Evolutionary conservation across 768 basidiomycete species (phyloP).

Genomic region (Mycena vitilis): DNA sequence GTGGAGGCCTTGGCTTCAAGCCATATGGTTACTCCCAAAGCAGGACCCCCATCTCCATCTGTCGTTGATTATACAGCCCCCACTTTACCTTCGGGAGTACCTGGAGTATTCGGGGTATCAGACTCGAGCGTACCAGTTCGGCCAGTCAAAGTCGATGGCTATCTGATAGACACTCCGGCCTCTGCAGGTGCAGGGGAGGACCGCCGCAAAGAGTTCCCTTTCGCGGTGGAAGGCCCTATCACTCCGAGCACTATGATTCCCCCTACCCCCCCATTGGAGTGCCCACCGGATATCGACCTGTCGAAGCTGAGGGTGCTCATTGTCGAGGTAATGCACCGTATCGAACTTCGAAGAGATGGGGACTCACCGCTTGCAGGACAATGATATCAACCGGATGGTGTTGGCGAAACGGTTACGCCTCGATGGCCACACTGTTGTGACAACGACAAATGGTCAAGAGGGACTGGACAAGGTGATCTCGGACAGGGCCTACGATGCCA

Average conservation of each 20-base stretch:
- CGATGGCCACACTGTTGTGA: constrained; percentile 74
- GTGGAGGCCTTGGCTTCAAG: constrained; percentile 60
- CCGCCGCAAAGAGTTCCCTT: not conserved
- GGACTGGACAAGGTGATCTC: constrained; percentile 67
- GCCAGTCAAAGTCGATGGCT: constrained; percentile 50
- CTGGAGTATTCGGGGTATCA: constrained; percentile 41
- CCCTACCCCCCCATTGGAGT: not conserved
- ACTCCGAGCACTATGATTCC: not conserved
- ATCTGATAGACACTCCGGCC: constrained; percentile 34
- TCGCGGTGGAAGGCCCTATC: not conserved
- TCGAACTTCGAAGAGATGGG: not conserved
- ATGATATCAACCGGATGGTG: constrained; percentile 78
- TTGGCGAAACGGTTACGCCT: constrained; percentile 74
- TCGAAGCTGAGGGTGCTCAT: constrained; percentile 63
- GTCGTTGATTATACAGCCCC: constrained; percentile 3
- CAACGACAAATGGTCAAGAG: constrained; percentile 82
- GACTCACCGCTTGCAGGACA: constrained; percentile 59
- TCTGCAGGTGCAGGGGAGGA: constrained; percentile 10
- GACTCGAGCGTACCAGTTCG: constrained; percentile 47
- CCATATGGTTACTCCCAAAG: constrained; percentile 41
- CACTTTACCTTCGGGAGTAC: not conserved
- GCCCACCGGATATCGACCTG: constrained; percentile 14
- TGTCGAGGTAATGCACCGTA: constrained; percentile 72
- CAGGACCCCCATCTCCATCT: constrained; percentile 9
- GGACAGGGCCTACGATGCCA: constrained; percentile 74